Percentiles rank a stretch among this genome's conserved stretches.
These are phyloP conservation scores for Vaucheria bursata DNA, from an alignment of 352 stramenopile genomes.

Conservation along the genomic window DNA sequence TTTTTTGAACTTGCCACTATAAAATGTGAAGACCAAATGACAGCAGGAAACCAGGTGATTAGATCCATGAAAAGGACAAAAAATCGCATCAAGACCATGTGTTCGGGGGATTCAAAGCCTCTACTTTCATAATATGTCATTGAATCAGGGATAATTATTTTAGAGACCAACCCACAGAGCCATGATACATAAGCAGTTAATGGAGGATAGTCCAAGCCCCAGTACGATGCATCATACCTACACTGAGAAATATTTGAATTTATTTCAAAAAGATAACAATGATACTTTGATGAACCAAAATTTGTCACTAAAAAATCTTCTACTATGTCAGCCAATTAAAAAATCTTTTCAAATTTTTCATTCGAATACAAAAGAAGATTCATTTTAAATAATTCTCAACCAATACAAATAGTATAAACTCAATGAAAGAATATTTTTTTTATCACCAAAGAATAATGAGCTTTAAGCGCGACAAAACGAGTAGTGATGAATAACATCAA, in stretches of 20 bases:
- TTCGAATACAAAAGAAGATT: background rate
- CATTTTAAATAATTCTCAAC: background rate
- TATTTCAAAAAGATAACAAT: no score
- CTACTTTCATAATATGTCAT: slow-evolving; percentile 65
- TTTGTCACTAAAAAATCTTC: background rate
- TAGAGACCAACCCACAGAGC: slow-evolving; percentile 61
- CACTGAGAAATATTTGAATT: no score
- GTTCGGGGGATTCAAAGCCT: slow-evolving; percentile 67
- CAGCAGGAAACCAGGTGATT: background rate
- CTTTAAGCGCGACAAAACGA: no score
- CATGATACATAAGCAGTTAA: slow-evolving; percentile 55
- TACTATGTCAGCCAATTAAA: background rate
- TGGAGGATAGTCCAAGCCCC: slow-evolving; percentile 95
- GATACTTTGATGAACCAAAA: no score
- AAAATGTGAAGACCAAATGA: background rate
- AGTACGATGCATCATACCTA: slow-evolving; percentile 87
- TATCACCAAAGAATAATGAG: no score
- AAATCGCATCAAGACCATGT: slow-evolving; percentile 60
- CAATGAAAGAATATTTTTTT: no score
- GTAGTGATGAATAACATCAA: no score
- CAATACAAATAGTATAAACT: no score
- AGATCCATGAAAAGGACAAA: background rate
- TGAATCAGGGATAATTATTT: slow-evolving; percentile 68
- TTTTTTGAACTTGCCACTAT: background rate
- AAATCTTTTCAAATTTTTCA: no score